phyloP scores from a whole-genome alignment of 495 filamentous ascomycete genomes.

The Aspergillus wentii region DNA sequence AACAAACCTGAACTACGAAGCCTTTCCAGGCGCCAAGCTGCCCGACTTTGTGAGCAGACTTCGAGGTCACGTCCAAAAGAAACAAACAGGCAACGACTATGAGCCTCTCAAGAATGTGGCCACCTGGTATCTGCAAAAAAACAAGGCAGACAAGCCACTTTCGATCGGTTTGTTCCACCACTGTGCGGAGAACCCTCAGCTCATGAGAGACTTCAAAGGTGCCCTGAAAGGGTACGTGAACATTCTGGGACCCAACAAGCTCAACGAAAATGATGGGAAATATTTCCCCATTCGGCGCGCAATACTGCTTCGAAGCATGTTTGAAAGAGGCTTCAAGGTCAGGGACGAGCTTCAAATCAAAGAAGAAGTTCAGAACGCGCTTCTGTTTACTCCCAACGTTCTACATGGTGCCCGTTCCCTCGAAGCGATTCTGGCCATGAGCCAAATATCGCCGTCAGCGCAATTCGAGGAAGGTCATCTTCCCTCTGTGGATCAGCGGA shows the following conservation, averaged over 20 bases:
- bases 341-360: background rate
- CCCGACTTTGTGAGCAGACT: background rate
- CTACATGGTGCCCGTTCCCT: background rate
- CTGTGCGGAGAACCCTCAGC: background rate
- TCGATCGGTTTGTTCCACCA: background rate
- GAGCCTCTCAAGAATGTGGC: background rate
- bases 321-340: background rate
- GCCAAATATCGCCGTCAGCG: background rate
- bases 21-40: background rate
- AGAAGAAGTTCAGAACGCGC: background rate
- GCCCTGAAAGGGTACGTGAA: background rate
- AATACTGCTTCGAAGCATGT: background rate
- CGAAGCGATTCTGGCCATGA: background rate
- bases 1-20: background rate
- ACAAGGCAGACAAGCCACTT: background rate
- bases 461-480: background rate
- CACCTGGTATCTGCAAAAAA: background rate
- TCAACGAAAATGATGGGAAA: background rate
- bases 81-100: background rate
- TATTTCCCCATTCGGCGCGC: background rate
- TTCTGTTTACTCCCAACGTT: background rate
- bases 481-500: background rate
- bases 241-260: background rate
- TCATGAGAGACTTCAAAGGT: background rate
- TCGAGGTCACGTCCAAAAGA: background rate